Evolutionary conservation across 441 rosid genomes (phyloP).

Genomic region (Corymbia calophylla): DNA sequence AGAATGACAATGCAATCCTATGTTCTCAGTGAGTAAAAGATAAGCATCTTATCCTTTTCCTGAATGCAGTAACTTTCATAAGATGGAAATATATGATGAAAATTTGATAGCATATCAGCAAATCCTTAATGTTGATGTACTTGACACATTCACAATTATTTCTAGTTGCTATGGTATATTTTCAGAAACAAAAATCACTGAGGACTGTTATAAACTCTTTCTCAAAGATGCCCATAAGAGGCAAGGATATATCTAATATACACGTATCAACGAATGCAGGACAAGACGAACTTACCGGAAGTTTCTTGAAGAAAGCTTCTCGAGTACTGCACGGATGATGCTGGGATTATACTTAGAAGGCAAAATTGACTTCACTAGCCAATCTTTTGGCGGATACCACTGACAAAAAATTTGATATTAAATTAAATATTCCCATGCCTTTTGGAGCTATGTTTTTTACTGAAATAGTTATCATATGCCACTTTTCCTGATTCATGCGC

Average conservation of each 20-base stretch:
- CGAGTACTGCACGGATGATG: not conserved
- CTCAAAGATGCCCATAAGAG: not conserved
- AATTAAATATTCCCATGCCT: not conserved
- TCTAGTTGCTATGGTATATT: not conserved
- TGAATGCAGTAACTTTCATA: not conserved
- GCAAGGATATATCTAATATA: not conserved
- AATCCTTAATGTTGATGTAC: not conserved
- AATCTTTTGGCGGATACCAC: not conserved
- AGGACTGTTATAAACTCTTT: not conserved
- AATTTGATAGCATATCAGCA: not conserved
- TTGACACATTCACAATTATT: not conserved
- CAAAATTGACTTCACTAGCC: not conserved
- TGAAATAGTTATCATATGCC: not conserved
- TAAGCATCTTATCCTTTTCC: not conserved
- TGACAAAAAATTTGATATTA: not conserved
- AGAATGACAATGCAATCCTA: not conserved
- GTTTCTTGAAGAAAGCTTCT: not conserved
- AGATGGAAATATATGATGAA: not conserved
- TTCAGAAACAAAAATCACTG: not conserved
- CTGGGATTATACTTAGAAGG: not conserved
- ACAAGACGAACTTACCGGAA: not conserved
- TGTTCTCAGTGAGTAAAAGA: not conserved
- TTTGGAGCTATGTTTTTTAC: not conserved
- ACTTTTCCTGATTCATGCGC: not conserved
- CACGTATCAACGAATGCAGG: not conserved